Percentiles rank a stretch among this genome's conserved stretches.
Conservation (phyloP, 2,329 filamentous ascomycete genomes). For the Colletotrichum tropicale region DNA sequence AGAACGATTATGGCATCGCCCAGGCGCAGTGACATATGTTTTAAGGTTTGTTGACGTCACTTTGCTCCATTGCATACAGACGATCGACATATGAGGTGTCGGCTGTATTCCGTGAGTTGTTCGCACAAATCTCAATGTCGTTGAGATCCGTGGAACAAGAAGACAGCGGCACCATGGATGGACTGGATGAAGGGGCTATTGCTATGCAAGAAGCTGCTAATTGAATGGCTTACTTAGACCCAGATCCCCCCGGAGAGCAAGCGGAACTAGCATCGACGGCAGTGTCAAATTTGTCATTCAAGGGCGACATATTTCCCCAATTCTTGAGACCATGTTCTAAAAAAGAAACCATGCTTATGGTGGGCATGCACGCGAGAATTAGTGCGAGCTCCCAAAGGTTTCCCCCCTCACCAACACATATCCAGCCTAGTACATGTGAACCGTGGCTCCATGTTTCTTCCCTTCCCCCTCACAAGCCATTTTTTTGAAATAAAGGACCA, state of each 20-base stretch:
- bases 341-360: background rate
- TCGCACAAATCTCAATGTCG: background rate
- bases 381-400: background rate
- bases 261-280: background rate
- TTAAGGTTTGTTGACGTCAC: background rate
- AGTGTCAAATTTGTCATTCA: background rate
- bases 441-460: background rate
- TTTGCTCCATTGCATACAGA: background rate
- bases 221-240: background rate
- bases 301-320: background rate
- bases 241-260: background rate
- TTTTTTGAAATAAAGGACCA: background rate
- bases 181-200: background rate
- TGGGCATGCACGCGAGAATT: background rate
- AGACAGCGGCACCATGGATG: fast-evolving
- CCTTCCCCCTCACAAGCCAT: background rate
- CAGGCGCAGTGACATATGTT: background rate
- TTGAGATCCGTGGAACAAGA: background rate
- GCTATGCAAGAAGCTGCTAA: background rate
- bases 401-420: background rate
- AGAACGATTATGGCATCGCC: background rate
- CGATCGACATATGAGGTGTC: background rate
- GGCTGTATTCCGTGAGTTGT: background rate
- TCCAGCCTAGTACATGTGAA: background rate
- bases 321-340: background rate